Conservation (phyloP, 2,329 filamentous ascomycete genomes). For the Xylaria sp. region DNA sequence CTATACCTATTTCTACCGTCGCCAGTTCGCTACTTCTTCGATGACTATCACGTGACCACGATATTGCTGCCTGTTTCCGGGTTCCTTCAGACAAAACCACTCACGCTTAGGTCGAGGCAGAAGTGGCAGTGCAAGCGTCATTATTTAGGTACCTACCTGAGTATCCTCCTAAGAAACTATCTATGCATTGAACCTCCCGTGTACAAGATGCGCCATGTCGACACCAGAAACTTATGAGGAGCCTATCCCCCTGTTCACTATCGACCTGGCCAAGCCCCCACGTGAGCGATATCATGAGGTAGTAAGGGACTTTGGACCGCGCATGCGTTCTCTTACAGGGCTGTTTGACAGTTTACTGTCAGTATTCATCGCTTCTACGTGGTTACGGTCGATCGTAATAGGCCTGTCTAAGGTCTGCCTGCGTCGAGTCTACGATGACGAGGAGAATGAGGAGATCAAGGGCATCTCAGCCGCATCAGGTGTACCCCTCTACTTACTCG, state of each 20-base stretch:
- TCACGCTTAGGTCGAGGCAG: conserved; percentile 1
- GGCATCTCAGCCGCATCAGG: conserved; percentile 64
- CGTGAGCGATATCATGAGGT: conserved; percentile 62
- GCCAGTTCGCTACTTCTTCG: background rate
- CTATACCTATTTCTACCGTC: background rate
- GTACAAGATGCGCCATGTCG: conserved; percentile 24
- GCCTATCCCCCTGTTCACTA: conserved; percentile 48
- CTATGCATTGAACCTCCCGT: background rate
- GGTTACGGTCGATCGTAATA: conserved; percentile 45
- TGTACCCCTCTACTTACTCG: conserved; percentile 68
- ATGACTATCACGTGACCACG: background rate
- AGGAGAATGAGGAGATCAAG: conserved; percentile 70
- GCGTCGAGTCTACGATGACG: conserved; percentile 60
- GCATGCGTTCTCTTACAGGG: conserved; percentile 56
- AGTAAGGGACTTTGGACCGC: conserved; percentile 56
- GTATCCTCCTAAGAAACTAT: background rate
- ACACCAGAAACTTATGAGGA: conserved; percentile 11
- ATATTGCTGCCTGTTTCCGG: background rate
- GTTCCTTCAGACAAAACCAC: background rate
- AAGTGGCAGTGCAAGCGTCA: background rate
- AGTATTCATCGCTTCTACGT: conserved; percentile 38
- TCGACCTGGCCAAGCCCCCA: conserved; percentile 66
- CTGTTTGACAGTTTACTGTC: conserved; percentile 64
- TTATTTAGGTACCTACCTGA: background rate
- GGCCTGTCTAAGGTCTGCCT: conserved; percentile 51